Base-by-base conservation (phyloP, 1,284 basidiomycete genomes). In the Kwoniella shivajii region DNA sequence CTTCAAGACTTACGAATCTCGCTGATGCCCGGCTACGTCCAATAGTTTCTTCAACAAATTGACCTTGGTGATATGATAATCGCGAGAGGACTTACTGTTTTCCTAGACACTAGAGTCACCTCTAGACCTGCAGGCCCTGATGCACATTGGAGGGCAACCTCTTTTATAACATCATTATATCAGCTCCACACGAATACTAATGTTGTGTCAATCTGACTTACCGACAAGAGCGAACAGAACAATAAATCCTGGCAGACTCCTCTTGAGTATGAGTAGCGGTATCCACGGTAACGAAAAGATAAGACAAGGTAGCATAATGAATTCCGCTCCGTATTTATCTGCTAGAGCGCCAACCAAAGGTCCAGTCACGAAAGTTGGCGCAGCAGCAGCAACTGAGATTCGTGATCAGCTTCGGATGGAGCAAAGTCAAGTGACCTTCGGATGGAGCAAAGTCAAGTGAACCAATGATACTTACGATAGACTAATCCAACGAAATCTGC, bases 401-500 rank as follows among this genome's bases (percentile, higher is more conserved):
- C 6, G 6, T 45, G 11, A n/a, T n/a, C n/a, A n/a, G n/a, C n/a
- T n/a, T n/a, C n/a, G n/a, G n/a, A n/a, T n/a, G n/a, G n/a, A 36
- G n/a, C n/a, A n/a, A 36, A 14, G 39, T 41, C 39, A 41, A 11
- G 39, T 41, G 7, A 4, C 13, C 26, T 13, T 41, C n/a, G 38
- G n/a, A 9, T 41, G 38, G n/a, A 41, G 38, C 38, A n/a, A 18
- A 18, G 38, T 10, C 13, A 18, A 26, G 11, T 33, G 29, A 18
- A 18, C 9, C 18, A 4, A 42, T 20, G 6, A 42, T 20, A 57
- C 65, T 37, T 30, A 66, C 68, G 79, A 69, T 86, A 88, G 14
- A 89, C 82, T 10, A 90, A 67, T 2, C 89, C 89, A 22, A 89
- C 85, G 71, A 83, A 82, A 5, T 79, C 75, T 0, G 88, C 82